A percentile compares a stretch with the other conserved stretches of the same genome.
phyloP scores from a whole-genome alignment of 208 protist species.

The Leishmania mexicana region DNA sequence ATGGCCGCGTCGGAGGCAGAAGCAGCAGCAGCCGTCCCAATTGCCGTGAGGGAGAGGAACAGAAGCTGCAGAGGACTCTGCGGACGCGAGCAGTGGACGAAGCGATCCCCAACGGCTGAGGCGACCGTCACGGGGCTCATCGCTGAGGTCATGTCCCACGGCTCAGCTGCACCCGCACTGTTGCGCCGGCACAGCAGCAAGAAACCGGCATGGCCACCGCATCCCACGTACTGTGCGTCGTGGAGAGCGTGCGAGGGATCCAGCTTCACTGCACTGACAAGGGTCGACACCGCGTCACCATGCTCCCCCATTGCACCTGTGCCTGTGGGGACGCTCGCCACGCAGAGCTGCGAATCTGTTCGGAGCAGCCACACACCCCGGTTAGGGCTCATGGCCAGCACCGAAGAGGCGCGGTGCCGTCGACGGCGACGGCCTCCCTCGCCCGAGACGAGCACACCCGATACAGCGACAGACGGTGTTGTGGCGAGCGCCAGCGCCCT shows the following conservation, averaged over 20 bases:
- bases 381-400: constrained; percentile 26
- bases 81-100: constrained; percentile 6
- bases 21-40: constrained; percentile 3
- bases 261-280: constrained; percentile 7
- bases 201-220: constrained; percentile 21
- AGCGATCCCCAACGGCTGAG: constrained; percentile 2
- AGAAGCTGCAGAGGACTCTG: constrained; percentile 9
- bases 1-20: neutral
- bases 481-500: constrained; percentile 2
- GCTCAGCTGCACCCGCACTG: neutral
- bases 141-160: neutral
- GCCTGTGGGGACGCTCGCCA: constrained; percentile 18
- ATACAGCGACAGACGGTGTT: neutral
- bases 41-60: constrained; percentile 24
- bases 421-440: constrained; percentile 3
- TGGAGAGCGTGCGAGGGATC: neutral
- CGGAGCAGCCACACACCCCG: constrained; percentile 26
- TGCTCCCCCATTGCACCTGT: neutral
- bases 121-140: neutral
- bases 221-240: constrained; percentile 26
- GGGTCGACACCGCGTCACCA: neutral
- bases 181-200: constrained; percentile 20
- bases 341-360: constrained; percentile 1
- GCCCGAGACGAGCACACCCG: neutral
- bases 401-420: neutral